Percentiles rank a stretch among this genome's conserved stretches.
phyloP scores from a whole-genome alignment of 2,329 filamentous ascomycete genomes.

The Monosporascus sp. region DNA sequence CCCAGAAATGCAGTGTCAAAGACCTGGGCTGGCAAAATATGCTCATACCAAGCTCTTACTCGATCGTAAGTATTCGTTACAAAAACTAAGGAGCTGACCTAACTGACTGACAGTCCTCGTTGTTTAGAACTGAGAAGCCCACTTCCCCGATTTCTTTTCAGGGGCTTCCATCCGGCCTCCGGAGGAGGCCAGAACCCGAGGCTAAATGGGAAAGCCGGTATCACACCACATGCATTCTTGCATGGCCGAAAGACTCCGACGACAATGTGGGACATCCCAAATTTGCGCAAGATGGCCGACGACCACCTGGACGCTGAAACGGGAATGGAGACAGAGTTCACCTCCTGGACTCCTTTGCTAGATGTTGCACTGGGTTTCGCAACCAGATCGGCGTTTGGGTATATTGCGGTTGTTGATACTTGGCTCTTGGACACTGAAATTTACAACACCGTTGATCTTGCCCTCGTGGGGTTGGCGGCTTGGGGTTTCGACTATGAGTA shows the following conservation, averaged over 20 bases:
- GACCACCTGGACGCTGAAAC: neutral
- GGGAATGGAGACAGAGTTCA: neutral
- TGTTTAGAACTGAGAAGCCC: too few species aligned
- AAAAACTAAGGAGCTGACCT: too few species aligned
- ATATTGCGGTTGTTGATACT: conserved; percentile 4
- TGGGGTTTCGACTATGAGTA: conserved; percentile 1
- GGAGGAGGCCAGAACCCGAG: conserved; percentile 4
- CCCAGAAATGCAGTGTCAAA: too few species aligned
- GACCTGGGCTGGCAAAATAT: too few species aligned
- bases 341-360: conserved; percentile 5
- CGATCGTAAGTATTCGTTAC: too few species aligned
- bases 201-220: conserved; percentile 1
- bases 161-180: conserved; percentile 2
- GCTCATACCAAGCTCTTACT: too few species aligned
- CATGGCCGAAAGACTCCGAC: conserved; percentile 1
- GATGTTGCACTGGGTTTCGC: neutral
- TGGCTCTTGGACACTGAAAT: conserved; percentile 1
- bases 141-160: conserved; percentile 8
- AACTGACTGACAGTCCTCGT: too few species aligned
- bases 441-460: conserved; percentile 2
- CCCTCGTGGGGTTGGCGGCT: neutral
- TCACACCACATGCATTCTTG: conserved; percentile 6
- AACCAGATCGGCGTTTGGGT: neutral
- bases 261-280: conserved; percentile 1
- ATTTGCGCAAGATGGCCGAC: neutral